A percentile compares a stretch with the other conserved stretches of the same genome.
Conservation (phyloP, 441 rosid species). For the Dalechampia spathulata region DNA sequence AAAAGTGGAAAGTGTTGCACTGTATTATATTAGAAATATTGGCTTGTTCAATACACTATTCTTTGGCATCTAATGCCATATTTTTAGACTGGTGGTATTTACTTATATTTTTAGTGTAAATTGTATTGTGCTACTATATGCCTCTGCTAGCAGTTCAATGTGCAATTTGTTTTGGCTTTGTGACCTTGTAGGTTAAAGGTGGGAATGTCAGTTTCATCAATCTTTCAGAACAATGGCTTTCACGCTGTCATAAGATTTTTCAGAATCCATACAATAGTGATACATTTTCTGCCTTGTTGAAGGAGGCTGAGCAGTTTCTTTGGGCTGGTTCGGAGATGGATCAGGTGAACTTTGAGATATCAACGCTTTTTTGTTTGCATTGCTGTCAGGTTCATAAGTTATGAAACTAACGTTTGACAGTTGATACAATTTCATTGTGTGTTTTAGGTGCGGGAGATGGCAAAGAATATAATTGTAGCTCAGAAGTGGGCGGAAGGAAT, state of each 20-base stretch:
- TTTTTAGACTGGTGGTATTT: neutral
- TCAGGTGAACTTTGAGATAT: conserved; percentile 46
- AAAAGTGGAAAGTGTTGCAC: no score
- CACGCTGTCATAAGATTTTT: conserved; percentile 35
- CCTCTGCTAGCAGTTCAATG: neutral
- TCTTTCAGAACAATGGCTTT: conserved; percentile 76
- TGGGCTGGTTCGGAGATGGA: conserved; percentile 98
- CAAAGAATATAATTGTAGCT: conserved; percentile 46
- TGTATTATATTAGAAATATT: no score
- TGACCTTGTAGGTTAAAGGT: conserved; percentile 50
- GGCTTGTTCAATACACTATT: no score
- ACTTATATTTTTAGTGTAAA: conserved; percentile 5
- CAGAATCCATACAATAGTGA: conserved; percentile 45
- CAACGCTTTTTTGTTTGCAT: conserved; percentile 14
- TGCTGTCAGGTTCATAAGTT: conserved; percentile 12
- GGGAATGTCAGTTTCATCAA: conserved; percentile 42
- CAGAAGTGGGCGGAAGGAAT: conserved; percentile 74
- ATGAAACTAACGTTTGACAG: conserved; percentile 11
- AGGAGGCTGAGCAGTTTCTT: conserved; percentile 94
- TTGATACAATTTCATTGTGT: conserved; percentile 13
- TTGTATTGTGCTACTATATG: neutral
- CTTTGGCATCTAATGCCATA: neutral
- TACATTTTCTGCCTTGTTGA: conserved; percentile 44
- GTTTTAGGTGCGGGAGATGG: conserved; percentile 61
- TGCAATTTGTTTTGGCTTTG: neutral